phyloP scores from a whole-genome alignment of 129 eudicot genomes.

The Flaveria sonorensis region DNA sequence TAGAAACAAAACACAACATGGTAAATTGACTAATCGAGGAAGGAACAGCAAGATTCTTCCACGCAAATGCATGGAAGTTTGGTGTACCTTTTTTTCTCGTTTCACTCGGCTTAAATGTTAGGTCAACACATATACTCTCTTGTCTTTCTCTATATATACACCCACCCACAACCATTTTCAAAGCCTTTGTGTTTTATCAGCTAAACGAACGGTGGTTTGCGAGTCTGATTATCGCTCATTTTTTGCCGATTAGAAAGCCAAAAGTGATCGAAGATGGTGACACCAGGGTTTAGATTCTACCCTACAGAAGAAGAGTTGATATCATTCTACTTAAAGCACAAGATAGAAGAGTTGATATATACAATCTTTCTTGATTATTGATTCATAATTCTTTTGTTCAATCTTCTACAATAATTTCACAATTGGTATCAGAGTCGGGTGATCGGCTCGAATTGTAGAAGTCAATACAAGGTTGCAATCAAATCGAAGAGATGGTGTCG shows the following conservation, averaged over 20 bases:
- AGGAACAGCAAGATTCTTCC: not conserved
- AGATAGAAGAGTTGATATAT: slow-evolving; percentile 30
- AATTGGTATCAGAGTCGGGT: too few species aligned
- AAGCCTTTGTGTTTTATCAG: not conserved
- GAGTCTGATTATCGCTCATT: too few species aligned
- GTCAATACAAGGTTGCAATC: too few species aligned
- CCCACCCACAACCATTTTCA: not conserved
- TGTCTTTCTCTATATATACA: not conserved
- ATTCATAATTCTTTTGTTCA: too few species aligned
- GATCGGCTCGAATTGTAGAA: too few species aligned
- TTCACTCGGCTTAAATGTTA: not conserved
- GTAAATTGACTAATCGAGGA: not conserved
- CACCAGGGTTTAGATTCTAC: slow-evolving; percentile 60
- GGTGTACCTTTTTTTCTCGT: slow-evolving; percentile 2
- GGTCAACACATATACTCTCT: not conserved
- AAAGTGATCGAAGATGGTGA: not conserved
- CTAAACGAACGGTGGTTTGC: too few species aligned
- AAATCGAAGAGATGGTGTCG: too few species aligned
- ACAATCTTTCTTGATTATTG: too few species aligned
- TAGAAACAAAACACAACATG: not conserved
- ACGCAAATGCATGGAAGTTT: slow-evolving; percentile 14
- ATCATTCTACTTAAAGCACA: slow-evolving; percentile 45
- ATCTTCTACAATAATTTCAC: too few species aligned
- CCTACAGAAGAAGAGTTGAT: slow-evolving; percentile 68
- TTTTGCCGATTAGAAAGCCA: not conserved